A percentile compares a stretch with the other conserved stretches of the same genome.
phyloP scores from a whole-genome alignment of 768 basidiomycete species.

The Agaricus subrufescens region DNA sequence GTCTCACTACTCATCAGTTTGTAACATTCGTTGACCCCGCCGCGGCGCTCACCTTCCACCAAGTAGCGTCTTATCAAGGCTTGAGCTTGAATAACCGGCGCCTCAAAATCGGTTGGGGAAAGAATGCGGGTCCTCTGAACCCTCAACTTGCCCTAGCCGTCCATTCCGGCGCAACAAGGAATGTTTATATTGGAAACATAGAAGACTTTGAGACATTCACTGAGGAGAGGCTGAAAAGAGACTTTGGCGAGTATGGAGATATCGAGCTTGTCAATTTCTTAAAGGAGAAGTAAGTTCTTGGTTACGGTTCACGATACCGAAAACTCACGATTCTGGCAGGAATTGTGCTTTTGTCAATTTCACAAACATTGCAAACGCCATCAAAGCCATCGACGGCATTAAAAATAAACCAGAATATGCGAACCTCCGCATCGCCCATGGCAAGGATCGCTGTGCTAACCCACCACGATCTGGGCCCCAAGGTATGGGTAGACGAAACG shows the following conservation, averaged over 20 bases:
- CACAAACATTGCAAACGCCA: constrained; percentile 90
- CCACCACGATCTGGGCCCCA: constrained; percentile 82
- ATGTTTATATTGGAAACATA: constrained; percentile 94
- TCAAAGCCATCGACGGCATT: constrained; percentile 97
- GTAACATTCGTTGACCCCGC: constrained; percentile 95
- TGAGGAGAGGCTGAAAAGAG: constrained; percentile 85
- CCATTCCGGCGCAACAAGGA: constrained; percentile 89
- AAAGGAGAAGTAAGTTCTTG: constrained; percentile 75
- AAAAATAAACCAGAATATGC: constrained; percentile 90
- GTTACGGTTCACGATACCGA: neutral
- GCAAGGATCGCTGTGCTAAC: constrained; percentile 94
- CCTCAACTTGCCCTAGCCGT: constrained; percentile 85
- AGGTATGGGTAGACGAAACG: constrained; percentile 50
- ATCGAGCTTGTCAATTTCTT: constrained; percentile 96
- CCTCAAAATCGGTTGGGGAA: constrained; percentile 98
- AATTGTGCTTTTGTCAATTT: constrained; percentile 97
- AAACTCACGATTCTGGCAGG: constrained; percentile 33
- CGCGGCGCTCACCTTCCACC: constrained; percentile 91
- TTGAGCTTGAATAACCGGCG: constrained; percentile 90
- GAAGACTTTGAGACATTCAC: constrained; percentile 92
- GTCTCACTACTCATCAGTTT: constrained; percentile 48
- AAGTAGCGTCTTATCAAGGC: constrained; percentile 86
- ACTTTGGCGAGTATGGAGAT: constrained; percentile 95
- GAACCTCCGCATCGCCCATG: constrained; percentile 86
- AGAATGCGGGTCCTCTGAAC: constrained; percentile 84